Base-by-base conservation (phyloP, 805 yeast genomes). In the Yarrowia hollandica region DNA sequence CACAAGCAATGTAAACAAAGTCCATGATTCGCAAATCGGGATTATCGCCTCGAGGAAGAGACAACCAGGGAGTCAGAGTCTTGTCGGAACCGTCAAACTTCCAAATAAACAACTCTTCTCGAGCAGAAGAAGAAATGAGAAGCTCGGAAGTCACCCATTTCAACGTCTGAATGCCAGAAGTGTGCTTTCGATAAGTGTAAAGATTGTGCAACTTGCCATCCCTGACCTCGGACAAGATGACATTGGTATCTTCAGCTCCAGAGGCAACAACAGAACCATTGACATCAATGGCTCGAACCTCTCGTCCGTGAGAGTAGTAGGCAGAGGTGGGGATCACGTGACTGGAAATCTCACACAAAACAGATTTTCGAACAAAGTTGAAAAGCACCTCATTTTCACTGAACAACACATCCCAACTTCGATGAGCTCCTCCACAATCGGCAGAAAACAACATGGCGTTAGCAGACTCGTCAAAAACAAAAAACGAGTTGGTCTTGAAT, bases 21-120 rank as follows among this genome's bases (percentile, higher is more conserved):
- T 88, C 96, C 97, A 90, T 92, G 59, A 92, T 83, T 64, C 99
- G 77, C 62, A 94, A 75, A 70, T 94, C 98, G 0, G 96, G 96
- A 60, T 82, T 80, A 12, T 76, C 77, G 9, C 77, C 70, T 1
- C 89, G 82, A 3, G 81, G 82, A 25, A 91, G 72, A 0, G 81
- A 72, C 5, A 84, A 79, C 44, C 72, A 73, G 35, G 83, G 76
- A 0, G 68, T 68, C 22, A 86, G 77, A 31, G 75, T 70, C 1
- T 58, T 60, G 8, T 86, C 82, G 10, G 67, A 67, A 1, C 62
- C 46, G 6, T 64, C 65, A 14, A 66, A 70, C 60, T 79, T 79
- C 99, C 99, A 94, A 6, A 89, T 72, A 63, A 80, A 80, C 42
- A 94, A 79, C 72, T 94, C 99, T 69, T 94, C 99, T 67, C 94